phyloP scores from a whole-genome alignment of 179 eudicot species.

The Beta corolliflora region DNA sequence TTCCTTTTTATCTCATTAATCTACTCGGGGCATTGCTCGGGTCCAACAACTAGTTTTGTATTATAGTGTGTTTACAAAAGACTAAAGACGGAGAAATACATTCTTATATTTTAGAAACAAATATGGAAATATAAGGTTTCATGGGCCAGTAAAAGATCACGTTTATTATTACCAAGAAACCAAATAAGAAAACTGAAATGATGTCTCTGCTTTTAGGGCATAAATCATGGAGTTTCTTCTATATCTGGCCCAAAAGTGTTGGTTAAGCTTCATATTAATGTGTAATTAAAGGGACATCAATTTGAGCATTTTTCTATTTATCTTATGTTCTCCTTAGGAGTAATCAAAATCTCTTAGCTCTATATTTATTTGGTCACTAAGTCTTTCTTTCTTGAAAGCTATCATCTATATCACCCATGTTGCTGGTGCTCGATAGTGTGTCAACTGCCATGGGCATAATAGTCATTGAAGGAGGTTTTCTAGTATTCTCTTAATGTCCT shows the following conservation, averaged over 20 bases:
- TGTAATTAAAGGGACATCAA: background rate
- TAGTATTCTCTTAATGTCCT: background rate
- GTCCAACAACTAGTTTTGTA: too few relatives aligned
- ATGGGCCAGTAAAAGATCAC: background rate
- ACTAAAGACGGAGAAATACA: too few relatives aligned
- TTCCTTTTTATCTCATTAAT: too few relatives aligned
- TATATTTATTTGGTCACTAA: background rate
- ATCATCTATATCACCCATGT: background rate
- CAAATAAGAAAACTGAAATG: background rate
- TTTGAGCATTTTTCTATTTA: background rate
- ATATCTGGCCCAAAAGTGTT: background rate
- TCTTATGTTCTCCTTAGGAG: background rate
- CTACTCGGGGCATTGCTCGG: too few relatives aligned
- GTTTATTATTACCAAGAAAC: background rate
- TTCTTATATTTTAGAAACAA: background rate
- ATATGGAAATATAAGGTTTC: background rate
- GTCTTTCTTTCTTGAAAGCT: too few relatives aligned
- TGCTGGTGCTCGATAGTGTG: slow-evolving; percentile 1
- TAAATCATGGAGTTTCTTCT: background rate
- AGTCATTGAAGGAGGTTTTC: background rate
- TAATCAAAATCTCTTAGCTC: background rate
- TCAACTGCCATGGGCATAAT: background rate
- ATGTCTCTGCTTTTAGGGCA: background rate
- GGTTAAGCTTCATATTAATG: background rate
- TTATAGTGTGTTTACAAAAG: too few relatives aligned